These are phyloP conservation scores for Entonaema liquescens DNA, from an alignment of 495 filamentous ascomycete genomes.

Conservation along the genomic window DNA sequence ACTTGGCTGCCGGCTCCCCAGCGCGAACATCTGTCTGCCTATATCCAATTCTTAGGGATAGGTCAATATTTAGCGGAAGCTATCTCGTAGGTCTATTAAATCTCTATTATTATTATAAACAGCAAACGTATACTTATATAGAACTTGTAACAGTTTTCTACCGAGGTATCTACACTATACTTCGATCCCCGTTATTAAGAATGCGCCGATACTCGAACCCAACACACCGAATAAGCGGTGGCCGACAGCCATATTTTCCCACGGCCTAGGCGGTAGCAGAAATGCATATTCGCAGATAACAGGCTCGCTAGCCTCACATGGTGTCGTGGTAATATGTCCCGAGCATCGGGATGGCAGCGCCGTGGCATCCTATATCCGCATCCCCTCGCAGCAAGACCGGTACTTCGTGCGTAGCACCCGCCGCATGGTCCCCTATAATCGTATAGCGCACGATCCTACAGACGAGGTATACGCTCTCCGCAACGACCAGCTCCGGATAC, in stretches of 20 bases:
- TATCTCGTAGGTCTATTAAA: slow-evolving; percentile 62
- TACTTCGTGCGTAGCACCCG: slow-evolving; percentile 45
- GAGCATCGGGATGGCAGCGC: slow-evolving; percentile 81
- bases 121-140: slow-evolving; percentile 8
- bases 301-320: slow-evolving; percentile 76
- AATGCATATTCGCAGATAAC: slow-evolving; percentile 79
- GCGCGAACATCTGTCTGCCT: slow-evolving; percentile 70
- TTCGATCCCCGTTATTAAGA: slow-evolving; percentile 60
- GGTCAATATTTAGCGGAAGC: slow-evolving; percentile 62
- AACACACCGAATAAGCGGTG: slow-evolving; percentile 58
- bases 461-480: slow-evolving; percentile 66
- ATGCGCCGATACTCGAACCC: slow-evolving; percentile 48
- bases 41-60: slow-evolving; percentile 71
- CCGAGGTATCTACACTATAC: slow-evolving; percentile 74
- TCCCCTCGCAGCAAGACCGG: slow-evolving; percentile 50
- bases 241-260: slow-evolving; percentile 83
- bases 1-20: slow-evolving; percentile 80
- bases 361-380: slow-evolving; percentile 69
- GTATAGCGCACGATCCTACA: slow-evolving; percentile 61
- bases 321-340: slow-evolving; percentile 76
- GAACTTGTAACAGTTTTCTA: slow-evolving; percentile 55
- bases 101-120: neutral
- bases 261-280: slow-evolving; percentile 76
- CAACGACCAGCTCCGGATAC: slow-evolving; percentile 72
- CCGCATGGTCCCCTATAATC: slow-evolving; percentile 55